Percentiles rank a stretch among this genome's conserved stretches.
phyloP scores from a whole-genome alignment of 768 basidiomycete genomes.

The Trametes punicea region DNA sequence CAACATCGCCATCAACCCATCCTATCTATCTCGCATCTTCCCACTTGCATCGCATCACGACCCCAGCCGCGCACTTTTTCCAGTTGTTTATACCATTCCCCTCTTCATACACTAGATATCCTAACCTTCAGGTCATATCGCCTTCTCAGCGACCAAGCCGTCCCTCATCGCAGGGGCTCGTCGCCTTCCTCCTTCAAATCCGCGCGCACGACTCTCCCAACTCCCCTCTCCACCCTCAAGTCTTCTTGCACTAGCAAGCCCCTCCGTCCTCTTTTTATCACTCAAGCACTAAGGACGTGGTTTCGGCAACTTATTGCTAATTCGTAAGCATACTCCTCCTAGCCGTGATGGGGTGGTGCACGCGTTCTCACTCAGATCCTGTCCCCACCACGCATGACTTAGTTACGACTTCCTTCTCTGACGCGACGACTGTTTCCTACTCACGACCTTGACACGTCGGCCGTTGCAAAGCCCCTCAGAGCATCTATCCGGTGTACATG shows the following conservation, averaged over 20 bases:
- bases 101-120: constrained; percentile 18
- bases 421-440: constrained; percentile 38
- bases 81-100: constrained; percentile 50
- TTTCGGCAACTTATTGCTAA: constrained; percentile 49
- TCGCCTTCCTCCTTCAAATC: constrained; percentile 35
- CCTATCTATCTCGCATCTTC: constrained; percentile 35
- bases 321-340: constrained; percentile 34
- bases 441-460: constrained; percentile 33
- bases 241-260: constrained; percentile 19
- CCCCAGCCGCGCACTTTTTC: constrained; percentile 47
- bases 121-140: constrained; percentile 24
- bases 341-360: constrained; percentile 26
- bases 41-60: constrained; percentile 45
- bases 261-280: constrained; percentile 19
- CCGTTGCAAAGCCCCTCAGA: constrained; percentile 30
- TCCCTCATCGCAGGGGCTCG: constrained; percentile 15
- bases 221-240: constrained; percentile 19
- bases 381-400: constrained; percentile 53
- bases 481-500: constrained; percentile 32
- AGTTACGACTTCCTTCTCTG: constrained; percentile 53
- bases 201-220: constrained; percentile 28
- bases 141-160: constrained; percentile 7
- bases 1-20: constrained; percentile 18
- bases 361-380: constrained; percentile 7
- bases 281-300: constrained; percentile 42